Evolutionary conservation across 441 rosid species (phyloP), one percentile per base, ranked within the genome.

Genomic region (Lagerstroemia fauriei): DNA sequence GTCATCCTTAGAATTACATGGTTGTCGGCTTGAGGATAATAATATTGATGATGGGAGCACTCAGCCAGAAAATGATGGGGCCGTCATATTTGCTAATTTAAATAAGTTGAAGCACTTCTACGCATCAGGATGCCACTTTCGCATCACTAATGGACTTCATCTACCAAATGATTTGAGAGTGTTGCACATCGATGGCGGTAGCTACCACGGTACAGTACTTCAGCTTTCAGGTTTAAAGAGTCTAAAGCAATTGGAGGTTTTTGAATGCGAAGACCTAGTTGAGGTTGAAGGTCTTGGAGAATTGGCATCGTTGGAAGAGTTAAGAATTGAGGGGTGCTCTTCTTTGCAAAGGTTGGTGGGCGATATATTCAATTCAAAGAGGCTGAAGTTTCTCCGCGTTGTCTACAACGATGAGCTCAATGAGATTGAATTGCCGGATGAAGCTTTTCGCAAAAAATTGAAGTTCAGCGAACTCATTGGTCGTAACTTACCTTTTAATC

Each of bases 161-260:
- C 78, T 5, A 2, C 50, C 61, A 24, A 75, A 31, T 41, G 8
- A n/a, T 51, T 18, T 78, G 41, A 78, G 81, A 32, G 17, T 17
- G 47, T 65, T 78, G 73, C 1, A 17, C 34, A 10, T 78, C 7
- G 50, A 6, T 22, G 20, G 24, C 9, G 65, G 57, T 9, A 34
- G 16, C 29, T 24, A 4, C 38, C 80, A 9, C 51, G 14, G 44
- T 16, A 44, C 16, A 22, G 31, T 50, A 41, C 76, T 73, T 22
- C n/a, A 80, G 24, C 66, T 80, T 17, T 80, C 82, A 25, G 29
- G 22, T 47, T 70, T 72, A 32, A 41, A 41, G 69, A 4, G 50
- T 9, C 77, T 80, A 72, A 34, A 68, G 65, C 22, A 1, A 9
- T 27, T 70, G 68, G 2, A 41, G 25, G 16, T 72, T 3, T 24